These are phyloP conservation scores for Exophiala spinifera DNA, from an alignment of 2,329 filamentous ascomycete species.

Conservation along the genomic window DNA sequence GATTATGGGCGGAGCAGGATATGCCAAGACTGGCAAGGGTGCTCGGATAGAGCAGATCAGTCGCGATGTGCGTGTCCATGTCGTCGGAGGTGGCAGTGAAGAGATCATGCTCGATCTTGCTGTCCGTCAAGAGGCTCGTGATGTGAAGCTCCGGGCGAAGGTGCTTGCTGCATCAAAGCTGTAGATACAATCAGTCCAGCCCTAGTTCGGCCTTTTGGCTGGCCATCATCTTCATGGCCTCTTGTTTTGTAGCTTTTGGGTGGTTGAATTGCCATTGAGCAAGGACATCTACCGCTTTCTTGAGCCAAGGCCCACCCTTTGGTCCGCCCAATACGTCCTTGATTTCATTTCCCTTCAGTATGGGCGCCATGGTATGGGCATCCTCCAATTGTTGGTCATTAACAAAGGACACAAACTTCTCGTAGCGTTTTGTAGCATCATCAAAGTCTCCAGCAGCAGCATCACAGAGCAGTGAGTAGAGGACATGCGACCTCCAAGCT, in stretches of 20 bases:
- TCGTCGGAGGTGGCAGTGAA: conserved; percentile 67
- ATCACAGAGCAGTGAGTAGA: conserved; percentile 25
- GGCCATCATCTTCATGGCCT: conserved; percentile 49
- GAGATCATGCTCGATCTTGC: conserved; percentile 70
- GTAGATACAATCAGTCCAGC: conserved; percentile 17
- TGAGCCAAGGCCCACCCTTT: conserved; percentile 83
- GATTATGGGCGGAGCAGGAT: conserved; percentile 67
- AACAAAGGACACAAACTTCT: conserved; percentile 53
- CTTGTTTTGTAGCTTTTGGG: conserved; percentile 33
- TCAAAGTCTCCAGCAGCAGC: conserved; percentile 16
- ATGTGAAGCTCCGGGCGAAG: conserved; percentile 44
- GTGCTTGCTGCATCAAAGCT: conserved; percentile 24
- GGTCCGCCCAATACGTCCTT: conserved; percentile 61
- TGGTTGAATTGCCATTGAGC: conserved; percentile 87
- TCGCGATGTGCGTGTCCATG: conserved; percentile 60
- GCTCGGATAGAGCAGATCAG: conserved; percentile 66
- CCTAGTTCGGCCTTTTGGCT: conserved; percentile 54
- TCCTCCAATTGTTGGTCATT: conserved; percentile 51
- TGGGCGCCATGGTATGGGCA: conserved; percentile 48
- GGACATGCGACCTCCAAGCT: conserved; percentile 26
- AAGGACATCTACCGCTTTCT: conserved; percentile 71
- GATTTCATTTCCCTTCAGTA: conserved; percentile 74
- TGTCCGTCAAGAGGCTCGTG: conserved; percentile 67
- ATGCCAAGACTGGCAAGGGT: conserved; percentile 66
- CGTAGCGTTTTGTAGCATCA: conserved; percentile 41